Percentiles rank a stretch among this genome's conserved stretches.
These are phyloP conservation scores for Neurospora discreta DNA, from an alignment of 495 filamentous ascomycete genomes.

Conservation along the genomic window DNA sequence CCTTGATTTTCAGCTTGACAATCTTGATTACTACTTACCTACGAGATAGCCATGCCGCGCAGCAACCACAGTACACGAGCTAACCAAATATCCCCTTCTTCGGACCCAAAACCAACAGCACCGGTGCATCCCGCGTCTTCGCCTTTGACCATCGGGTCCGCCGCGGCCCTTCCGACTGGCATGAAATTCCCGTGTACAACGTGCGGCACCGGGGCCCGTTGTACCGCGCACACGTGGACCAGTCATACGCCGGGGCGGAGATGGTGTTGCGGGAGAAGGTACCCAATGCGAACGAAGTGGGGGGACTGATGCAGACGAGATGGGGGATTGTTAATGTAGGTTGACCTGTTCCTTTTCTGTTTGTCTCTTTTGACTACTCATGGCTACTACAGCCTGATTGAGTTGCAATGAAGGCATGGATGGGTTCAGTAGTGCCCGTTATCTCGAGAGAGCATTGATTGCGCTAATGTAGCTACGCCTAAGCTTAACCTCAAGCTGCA, in stretches of 20 bases:
- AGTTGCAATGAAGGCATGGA: background rate
- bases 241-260: slow-evolving; percentile 50
- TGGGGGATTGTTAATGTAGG: slow-evolving; percentile 62
- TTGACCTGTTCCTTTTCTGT: background rate
- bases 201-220: slow-evolving; percentile 45
- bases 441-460: background rate
- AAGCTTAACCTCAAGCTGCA: background rate
- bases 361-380: background rate
- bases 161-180: slow-evolving; percentile 32
- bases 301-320: slow-evolving; percentile 37
- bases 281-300: slow-evolving; percentile 30
- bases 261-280: slow-evolving; percentile 46
- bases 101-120: slow-evolving; percentile 28
- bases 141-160: slow-evolving; percentile 68
- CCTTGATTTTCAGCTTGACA: too few relatives aligned
- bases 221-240: slow-evolving; percentile 59
- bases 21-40: too few relatives aligned
- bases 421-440: background rate
- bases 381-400: background rate
- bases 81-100: background rate
- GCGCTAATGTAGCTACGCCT: too few relatives aligned
- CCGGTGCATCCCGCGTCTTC: slow-evolving; percentile 49
- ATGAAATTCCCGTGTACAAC: slow-evolving; percentile 20
- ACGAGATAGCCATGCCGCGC: too few relatives aligned
- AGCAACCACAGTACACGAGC: background rate